A percentile compares a stretch with the other conserved stretches of the same genome.
Evolutionary conservation across 2,329 filamentous ascomycete species (phyloP).

Genomic region (Fusarium foetens): DNA sequence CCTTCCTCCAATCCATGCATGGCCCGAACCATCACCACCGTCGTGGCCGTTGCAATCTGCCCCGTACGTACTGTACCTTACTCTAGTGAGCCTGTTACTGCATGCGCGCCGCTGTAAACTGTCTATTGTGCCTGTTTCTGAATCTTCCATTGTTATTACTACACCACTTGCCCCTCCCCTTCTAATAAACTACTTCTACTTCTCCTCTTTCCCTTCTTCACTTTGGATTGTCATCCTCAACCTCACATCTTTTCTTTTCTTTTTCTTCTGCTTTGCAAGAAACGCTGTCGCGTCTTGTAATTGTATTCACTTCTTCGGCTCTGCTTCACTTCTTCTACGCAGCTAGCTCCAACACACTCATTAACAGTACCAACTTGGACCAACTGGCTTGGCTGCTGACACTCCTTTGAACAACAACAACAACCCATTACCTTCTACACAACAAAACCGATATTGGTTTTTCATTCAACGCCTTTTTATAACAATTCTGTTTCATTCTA

Average conservation of each 20-base stretch:
- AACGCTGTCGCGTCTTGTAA: slow-evolving; percentile 45
- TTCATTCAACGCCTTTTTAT: slow-evolving; percentile 19
- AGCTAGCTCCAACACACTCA: slow-evolving; percentile 47
- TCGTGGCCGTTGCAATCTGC: slow-evolving; percentile 46
- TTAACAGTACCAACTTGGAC: slow-evolving; percentile 51
- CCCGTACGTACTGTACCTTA: slow-evolving; percentile 31
- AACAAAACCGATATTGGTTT: slow-evolving; percentile 27
- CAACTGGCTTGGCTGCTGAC: slow-evolving; percentile 69
- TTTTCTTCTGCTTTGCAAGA: slow-evolving; percentile 37
- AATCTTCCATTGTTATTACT: slow-evolving; percentile 33
- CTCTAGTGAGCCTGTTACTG: slow-evolving; percentile 13
- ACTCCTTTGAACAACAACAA: slow-evolving; percentile 56
- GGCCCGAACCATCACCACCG: slow-evolving; percentile 44
- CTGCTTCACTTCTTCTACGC: slow-evolving; percentile 51
- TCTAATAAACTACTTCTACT: slow-evolving; percentile 44
- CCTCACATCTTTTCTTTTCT: slow-evolving; percentile 38
- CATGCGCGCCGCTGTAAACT: slow-evolving; percentile 17
- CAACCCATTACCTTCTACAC: slow-evolving; percentile 21
- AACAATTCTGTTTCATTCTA: slow-evolving; percentile 12
- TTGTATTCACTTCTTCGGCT: slow-evolving; percentile 44
- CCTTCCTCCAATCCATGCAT: slow-evolving; percentile 18
- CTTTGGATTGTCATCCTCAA: slow-evolving; percentile 39
- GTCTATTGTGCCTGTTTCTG: slow-evolving; percentile 9
- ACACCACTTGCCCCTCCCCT: slow-evolving; percentile 42
- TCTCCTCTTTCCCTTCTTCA: slow-evolving; percentile 33